Conservation (phyloP, 2,329 filamentous ascomycete species). For the Didymella pinodella region DNA sequence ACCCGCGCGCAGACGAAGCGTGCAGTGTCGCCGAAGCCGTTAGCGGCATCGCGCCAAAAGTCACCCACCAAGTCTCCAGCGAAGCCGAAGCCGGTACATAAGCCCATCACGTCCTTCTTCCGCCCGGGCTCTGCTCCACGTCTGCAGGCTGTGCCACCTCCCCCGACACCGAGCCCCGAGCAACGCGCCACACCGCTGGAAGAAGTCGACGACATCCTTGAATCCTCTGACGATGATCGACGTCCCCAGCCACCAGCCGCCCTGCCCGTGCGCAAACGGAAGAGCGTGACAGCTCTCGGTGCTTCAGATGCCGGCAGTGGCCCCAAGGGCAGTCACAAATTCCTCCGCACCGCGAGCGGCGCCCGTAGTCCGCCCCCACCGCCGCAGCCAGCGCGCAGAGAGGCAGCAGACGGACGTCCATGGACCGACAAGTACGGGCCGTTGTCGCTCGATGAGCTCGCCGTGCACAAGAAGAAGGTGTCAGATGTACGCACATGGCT, state of each 20-base stretch:
- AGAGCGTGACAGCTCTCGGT: constrained; percentile 24
- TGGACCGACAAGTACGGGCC: constrained; percentile 91
- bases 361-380: constrained; percentile 40
- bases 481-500: constrained; percentile 86
- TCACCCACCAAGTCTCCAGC: constrained; percentile 44
- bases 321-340: constrained; percentile 54
- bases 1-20: constrained; percentile 32
- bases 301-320: constrained; percentile 27
- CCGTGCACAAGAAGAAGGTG: constrained; percentile 94
- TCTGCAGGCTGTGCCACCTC: constrained; percentile 50
- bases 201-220: constrained; percentile 49
- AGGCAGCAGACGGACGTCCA: constrained; percentile 68
- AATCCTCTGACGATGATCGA: constrained; percentile 47
- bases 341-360: constrained; percentile 51
- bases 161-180: constrained; percentile 51
- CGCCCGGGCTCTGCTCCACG: constrained; percentile 54
- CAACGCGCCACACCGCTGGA: constrained; percentile 42
- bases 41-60: constrained; percentile 28
- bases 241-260: constrained; percentile 29
- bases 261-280: constrained; percentile 44
- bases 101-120: constrained; percentile 60
- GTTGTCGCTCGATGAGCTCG: constrained; percentile 77
- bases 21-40: constrained; percentile 34
- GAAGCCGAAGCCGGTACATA: constrained; percentile 51
- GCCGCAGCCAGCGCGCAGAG: constrained; percentile 31